Evolutionary conservation across 768 basidiomycete genomes (phyloP).

Genomic region (Agrocybe chaxingu): DNA sequence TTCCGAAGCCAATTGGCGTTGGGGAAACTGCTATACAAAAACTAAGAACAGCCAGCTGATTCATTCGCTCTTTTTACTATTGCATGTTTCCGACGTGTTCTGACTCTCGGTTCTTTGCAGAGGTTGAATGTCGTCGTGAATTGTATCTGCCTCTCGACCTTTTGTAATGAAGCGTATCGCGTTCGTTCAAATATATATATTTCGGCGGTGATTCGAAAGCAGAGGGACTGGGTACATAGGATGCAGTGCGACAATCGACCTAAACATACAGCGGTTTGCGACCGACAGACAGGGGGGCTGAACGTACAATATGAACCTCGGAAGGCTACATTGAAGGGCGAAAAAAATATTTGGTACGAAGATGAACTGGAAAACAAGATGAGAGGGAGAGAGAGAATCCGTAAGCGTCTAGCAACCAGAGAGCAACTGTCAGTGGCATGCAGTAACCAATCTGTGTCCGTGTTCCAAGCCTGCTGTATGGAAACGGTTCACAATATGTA

Average conservation of each 20-base stretch:
- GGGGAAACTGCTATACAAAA: slow-evolving; percentile 38
- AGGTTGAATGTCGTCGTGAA: too few relatives aligned
- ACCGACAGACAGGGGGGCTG: not conserved
- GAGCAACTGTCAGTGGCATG: too few relatives aligned
- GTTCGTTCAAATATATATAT: too few relatives aligned
- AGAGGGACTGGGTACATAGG: slow-evolving; percentile 7
- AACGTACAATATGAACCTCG: not conserved
- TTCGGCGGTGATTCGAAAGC: not conserved
- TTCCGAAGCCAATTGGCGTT: slow-evolving; percentile 42
- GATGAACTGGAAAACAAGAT: not conserved
- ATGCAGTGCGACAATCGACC: too few relatives aligned
- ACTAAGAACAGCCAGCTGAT: slow-evolving; percentile 69
- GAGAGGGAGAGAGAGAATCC: not conserved
- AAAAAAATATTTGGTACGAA: slow-evolving; percentile 5
- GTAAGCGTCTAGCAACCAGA: too few relatives aligned
- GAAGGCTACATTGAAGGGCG: not conserved
- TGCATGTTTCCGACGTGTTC: not conserved
- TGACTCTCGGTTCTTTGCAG: not conserved
- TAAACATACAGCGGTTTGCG: not conserved
- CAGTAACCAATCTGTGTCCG: too few relatives aligned
- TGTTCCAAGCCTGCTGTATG: too few relatives aligned
- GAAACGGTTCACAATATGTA: too few relatives aligned
- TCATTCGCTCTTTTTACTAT: slow-evolving; percentile 8
- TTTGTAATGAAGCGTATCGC: too few relatives aligned
- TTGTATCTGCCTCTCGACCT: too few relatives aligned